A percentile compares a stretch with the other conserved stretches of the same genome.
Conservation (phyloP, 148 eudicot genomes). For the Hydrangea macrophylla region DNA sequence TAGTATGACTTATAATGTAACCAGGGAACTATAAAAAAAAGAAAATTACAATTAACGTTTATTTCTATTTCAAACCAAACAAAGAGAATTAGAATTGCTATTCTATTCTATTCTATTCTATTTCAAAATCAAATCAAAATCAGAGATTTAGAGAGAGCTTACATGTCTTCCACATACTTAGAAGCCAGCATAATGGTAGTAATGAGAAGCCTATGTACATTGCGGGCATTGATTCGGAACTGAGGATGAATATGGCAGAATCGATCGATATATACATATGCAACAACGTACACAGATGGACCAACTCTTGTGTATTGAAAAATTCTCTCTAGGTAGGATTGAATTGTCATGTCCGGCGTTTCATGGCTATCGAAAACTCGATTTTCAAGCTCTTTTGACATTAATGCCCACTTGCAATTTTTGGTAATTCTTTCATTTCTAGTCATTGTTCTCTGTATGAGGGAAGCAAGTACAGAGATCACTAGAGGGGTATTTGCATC, state of each 20-base stretch:
- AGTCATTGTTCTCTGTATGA: conserved; percentile 69
- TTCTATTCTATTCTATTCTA: too few species aligned
- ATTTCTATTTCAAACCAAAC: too few species aligned
- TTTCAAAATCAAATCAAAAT: too few species aligned
- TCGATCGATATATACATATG: conserved; percentile 87
- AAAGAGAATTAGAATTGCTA: too few species aligned
- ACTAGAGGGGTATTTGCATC: conserved; percentile 67
- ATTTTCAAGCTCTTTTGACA: conserved; percentile 35
- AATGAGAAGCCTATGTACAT: conserved; percentile 90
- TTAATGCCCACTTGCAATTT: conserved; percentile 34
- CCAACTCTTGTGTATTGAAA: conserved; percentile 82
- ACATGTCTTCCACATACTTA: conserved; percentile 90
- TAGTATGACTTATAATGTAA: too few species aligned
- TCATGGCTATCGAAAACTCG: conserved; percentile 68
- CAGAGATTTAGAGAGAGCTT: conserved; percentile 25
- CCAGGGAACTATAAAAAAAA: too few species aligned
- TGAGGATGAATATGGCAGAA: conserved; percentile 63
- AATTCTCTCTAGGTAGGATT: conserved; percentile 78
- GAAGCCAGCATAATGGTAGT: conserved; percentile 95
- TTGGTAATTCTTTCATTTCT: conserved; percentile 64
- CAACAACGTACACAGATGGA: conserved; percentile 84
- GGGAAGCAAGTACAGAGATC: conserved; percentile 81
- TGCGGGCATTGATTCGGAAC: conserved; percentile 59
- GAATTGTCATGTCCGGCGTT: conserved; percentile 86
- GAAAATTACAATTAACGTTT: too few species aligned